Evolutionary conservation across 345 rosid genomes (phyloP).

Genomic region (Gossypium mustelinum): DNA sequence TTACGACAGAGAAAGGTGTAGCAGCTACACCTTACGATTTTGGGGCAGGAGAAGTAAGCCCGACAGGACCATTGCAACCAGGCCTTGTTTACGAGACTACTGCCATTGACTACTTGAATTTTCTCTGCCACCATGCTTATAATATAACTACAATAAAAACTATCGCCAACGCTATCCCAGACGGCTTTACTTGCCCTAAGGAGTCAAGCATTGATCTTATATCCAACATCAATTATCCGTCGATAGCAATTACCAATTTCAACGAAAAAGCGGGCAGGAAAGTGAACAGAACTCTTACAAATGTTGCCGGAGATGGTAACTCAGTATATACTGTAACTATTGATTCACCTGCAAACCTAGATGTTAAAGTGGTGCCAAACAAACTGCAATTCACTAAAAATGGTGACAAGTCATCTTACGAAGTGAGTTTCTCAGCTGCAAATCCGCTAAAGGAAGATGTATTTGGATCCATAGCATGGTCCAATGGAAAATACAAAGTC

Average conservation of each 20-base stretch:
- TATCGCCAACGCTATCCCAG: conserved; percentile 37
- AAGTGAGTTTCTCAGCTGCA: conserved; percentile 34
- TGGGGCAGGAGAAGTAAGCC: conserved; percentile 66
- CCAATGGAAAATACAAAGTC: conserved; percentile 45
- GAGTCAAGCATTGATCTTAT: conserved; percentile 40
- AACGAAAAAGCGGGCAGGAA: conserved; percentile 31
- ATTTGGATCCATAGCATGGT: conserved; percentile 69
- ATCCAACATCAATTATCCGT: conserved; percentile 69
- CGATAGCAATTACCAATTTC: conserved; percentile 49
- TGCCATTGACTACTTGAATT: conserved; percentile 57
- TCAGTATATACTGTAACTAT: conserved; percentile 32
- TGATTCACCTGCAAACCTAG: conserved; percentile 31
- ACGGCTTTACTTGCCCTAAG: conserved; percentile 46
- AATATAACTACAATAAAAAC: conserved; percentile 36
- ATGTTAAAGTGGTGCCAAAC: conserved; percentile 40
- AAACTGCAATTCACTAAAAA: conserved; percentile 39
- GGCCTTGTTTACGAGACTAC: conserved; percentile 66
- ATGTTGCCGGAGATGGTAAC: conserved; percentile 49
- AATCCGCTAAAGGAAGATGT: conserved; percentile 28
- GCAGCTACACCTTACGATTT: conserved; percentile 55
- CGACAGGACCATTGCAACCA: conserved; percentile 46
- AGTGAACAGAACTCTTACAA: conserved; percentile 53
- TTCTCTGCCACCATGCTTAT: conserved; percentile 60
- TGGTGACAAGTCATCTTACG: conserved; percentile 46
- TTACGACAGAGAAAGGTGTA: conserved; percentile 50